Conservation (phyloP, 2,329 filamentous ascomycete genomes). For the Colletotrichum orbiculare region DNA sequence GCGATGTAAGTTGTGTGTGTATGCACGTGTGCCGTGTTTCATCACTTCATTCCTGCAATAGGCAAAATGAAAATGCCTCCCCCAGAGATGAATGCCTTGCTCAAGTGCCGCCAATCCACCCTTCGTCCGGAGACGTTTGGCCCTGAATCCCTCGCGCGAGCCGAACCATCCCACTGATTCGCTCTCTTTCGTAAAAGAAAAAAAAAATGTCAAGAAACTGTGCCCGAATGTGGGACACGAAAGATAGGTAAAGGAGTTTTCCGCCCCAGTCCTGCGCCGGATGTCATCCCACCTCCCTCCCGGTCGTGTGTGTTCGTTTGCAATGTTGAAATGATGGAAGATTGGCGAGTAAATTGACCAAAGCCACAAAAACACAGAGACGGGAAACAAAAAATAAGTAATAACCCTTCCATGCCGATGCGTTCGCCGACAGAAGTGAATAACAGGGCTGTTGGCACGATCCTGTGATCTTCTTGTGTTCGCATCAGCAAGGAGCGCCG, state of each 20-base stretch:
- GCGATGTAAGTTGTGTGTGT: background rate
- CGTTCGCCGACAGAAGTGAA: conserved; percentile 23
- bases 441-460: conserved; percentile 27
- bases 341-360: conserved; percentile 10
- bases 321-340: conserved; percentile 17
- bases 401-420: background rate
- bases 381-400: conserved; percentile 14
- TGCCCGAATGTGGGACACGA: background rate
- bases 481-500: conserved; percentile 6
- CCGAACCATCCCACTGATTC: background rate
- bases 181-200: background rate
- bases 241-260: conserved; percentile 3
- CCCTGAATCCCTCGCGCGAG: conserved; percentile 2
- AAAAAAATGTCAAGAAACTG: conserved; percentile 1
- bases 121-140: background rate
- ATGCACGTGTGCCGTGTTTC: conserved; percentile 16
- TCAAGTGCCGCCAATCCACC: conserved; percentile 14
- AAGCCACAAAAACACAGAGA: background rate
- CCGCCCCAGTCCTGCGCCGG: conserved; percentile 21
- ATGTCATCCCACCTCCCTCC: conserved; percentile 16
- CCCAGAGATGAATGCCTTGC: conserved; percentile 14
- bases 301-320: conserved; percentile 29
- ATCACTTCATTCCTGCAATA: conserved; percentile 37
- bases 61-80: conserved; percentile 27
- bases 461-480: conserved; percentile 25